Percentiles rank a stretch among this genome's conserved stretches.
phyloP scores from a whole-genome alignment of 2,329 filamentous ascomycete genomes.

The Penicillium sp. region DNA sequence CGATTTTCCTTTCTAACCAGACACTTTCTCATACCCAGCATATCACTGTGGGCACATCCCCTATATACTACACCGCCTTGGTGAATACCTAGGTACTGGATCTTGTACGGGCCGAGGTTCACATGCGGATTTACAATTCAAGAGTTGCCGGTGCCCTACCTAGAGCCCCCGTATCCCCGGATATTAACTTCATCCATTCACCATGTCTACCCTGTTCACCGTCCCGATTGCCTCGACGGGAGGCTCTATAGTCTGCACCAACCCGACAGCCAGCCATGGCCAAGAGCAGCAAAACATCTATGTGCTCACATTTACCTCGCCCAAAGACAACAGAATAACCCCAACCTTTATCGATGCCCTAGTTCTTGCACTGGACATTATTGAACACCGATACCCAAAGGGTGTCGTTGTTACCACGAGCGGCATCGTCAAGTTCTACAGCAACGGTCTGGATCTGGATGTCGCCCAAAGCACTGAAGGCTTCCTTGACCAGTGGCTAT shows the following conservation, averaged over 20 bases:
- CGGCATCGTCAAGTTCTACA: constrained; percentile 71
- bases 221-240: constrained; percentile 52
- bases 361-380: constrained; percentile 65
- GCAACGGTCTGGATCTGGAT: constrained; percentile 73
- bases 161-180: too few relatives aligned
- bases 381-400: constrained; percentile 62
- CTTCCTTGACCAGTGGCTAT: constrained; percentile 60
- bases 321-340: constrained; percentile 71
- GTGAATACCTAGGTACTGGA: too few relatives aligned
- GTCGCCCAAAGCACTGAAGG: constrained; percentile 56
- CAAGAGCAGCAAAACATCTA: constrained; percentile 51
- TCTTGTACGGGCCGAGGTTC: not conserved
- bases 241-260: constrained; percentile 59
- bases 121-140: not conserved
- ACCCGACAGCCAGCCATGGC: constrained; percentile 46
- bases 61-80: too few relatives aligned
- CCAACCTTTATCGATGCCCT: constrained; percentile 63
- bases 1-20: too few relatives aligned
- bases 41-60: too few relatives aligned
- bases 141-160: not conserved
- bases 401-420: constrained; percentile 75
- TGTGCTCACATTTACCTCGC: constrained; percentile 64
- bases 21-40: too few relatives aligned
- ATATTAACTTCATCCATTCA: too few relatives aligned
- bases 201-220: constrained; percentile 52